These are phyloP conservation scores for Solanum paucissectum DNA, from an alignment of 257 asterid genomes.

Conservation along the genomic window DNA sequence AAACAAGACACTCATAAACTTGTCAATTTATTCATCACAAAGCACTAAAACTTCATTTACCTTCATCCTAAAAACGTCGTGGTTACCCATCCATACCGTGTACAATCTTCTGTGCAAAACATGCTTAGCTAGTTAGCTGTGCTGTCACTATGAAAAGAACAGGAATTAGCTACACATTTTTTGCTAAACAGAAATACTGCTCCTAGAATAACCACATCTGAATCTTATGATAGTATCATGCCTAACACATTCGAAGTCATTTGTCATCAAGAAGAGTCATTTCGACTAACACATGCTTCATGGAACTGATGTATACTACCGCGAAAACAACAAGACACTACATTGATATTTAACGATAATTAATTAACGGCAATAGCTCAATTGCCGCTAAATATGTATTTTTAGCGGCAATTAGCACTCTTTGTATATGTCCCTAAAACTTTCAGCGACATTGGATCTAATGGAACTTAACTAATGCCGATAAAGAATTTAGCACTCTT, in stretches of 20 bases:
- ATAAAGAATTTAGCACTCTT: too few relatives aligned
- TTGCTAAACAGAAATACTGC: background rate
- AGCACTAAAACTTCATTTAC: background rate
- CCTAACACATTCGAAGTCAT: background rate
- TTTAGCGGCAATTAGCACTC: too few relatives aligned
- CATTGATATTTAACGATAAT: too few relatives aligned
- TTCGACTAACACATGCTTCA: background rate
- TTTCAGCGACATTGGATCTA: too few relatives aligned
- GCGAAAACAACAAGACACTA: background rate
- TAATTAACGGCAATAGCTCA: too few relatives aligned
- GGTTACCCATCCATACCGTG: background rate
- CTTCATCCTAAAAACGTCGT: background rate
- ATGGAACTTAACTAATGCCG: too few relatives aligned
- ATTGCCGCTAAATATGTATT: too few relatives aligned
- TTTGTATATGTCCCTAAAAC: too few relatives aligned
- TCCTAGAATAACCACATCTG: background rate
- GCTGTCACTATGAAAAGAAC: background rate
- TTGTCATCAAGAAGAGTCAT: background rate
- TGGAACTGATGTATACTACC: background rate
- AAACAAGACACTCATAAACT: background rate
- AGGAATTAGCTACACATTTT: background rate
- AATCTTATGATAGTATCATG: background rate
- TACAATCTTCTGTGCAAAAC: background rate
- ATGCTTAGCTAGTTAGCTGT: background rate
- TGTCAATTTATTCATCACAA: background rate